A percentile compares a stretch with the other conserved stretches of the same genome.
phyloP scores from a whole-genome alignment of 805 yeast species.

The Blastobotrys parvus region DNA sequence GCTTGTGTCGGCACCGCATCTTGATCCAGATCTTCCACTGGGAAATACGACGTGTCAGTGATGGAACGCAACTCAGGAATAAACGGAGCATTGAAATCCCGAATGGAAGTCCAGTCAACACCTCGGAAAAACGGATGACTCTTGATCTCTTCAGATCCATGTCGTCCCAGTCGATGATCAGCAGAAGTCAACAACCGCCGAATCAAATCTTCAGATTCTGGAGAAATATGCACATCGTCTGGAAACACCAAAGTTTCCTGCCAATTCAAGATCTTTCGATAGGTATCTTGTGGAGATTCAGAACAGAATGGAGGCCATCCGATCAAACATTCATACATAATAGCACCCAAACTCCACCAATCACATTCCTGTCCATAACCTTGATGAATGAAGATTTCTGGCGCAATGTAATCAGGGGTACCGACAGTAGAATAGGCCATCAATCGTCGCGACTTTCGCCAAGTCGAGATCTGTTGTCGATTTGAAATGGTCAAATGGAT shows the following conservation, averaged over 20 bases:
- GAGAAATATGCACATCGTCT: constrained; percentile 81
- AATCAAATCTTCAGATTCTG: constrained; percentile 83
- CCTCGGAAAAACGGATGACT: constrained; percentile 89
- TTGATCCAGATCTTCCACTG: constrained; percentile 91
- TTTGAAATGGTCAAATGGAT: constrained; percentile 93
- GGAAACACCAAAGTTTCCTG: constrained; percentile 82
- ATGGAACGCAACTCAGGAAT: constrained; percentile 85
- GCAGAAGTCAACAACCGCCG: constrained; percentile 66
- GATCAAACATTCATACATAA: constrained; percentile 90
- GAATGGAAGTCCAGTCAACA: constrained; percentile 87
- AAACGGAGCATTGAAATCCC: constrained; percentile 87
- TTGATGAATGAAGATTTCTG: constrained; percentile 85
- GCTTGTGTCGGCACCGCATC: constrained; percentile 85
- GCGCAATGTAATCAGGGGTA: constrained; percentile 94
- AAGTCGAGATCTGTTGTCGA: constrained; percentile 89
- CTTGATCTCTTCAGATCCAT: constrained; percentile 85
- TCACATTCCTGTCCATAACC: constrained; percentile 97
- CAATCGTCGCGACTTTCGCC: constrained; percentile 84
- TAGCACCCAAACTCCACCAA: constrained; percentile 97
- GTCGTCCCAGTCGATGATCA: constrained; percentile 75
- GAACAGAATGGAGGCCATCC: constrained; percentile 98
- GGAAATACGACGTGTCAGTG: constrained; percentile 96
- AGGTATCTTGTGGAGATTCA: constrained; percentile 90
- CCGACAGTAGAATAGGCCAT: constrained; percentile 98
- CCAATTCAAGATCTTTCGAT: constrained; percentile 85